Conservation (phyloP, 2,329 filamentous ascomycete genomes). For the Scytalidium sp. region DNA sequence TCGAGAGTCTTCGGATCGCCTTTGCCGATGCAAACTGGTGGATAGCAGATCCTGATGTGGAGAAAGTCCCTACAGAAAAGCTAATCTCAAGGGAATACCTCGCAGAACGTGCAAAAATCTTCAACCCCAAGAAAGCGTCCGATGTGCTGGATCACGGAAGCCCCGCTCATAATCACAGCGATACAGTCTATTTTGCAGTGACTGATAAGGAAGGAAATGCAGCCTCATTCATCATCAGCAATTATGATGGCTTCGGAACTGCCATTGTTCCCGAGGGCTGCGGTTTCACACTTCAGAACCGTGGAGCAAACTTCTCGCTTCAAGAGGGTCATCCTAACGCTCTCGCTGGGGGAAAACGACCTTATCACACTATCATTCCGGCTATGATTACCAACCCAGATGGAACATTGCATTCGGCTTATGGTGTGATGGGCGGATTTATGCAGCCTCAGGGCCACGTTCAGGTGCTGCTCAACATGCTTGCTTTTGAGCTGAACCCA, state of each 20-base stretch:
- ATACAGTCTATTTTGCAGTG: constrained; percentile 92
- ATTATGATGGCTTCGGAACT: constrained; percentile 87
- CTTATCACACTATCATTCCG: constrained; percentile 98
- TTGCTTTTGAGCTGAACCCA: constrained; percentile 76
- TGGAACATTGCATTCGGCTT: constrained; percentile 75
- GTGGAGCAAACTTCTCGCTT: constrained; percentile 82
- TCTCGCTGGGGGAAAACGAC: constrained; percentile 77
- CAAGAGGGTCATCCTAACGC: constrained; percentile 71
- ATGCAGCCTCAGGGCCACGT: constrained; percentile 98
- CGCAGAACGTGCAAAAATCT: constrained; percentile 61
- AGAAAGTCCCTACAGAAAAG: constrained; percentile 64
- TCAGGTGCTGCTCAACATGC: constrained; percentile 86
- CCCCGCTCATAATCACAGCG: constrained; percentile 79
- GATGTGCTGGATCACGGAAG: constrained; percentile 68
- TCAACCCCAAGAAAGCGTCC: constrained; percentile 53
- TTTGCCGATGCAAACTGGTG: constrained; percentile 92
- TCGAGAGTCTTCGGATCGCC: constrained; percentile 83
- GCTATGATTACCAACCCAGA: constrained; percentile 82
- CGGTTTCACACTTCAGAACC: constrained; percentile 93
- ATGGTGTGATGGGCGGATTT: constrained; percentile 96
- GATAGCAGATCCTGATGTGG: constrained; percentile 76
- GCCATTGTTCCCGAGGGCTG: constrained; percentile 80
- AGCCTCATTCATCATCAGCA: constrained; percentile 95
- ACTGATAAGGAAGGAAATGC: constrained; percentile 83
- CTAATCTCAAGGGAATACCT: constrained; percentile 75